phyloP scores from a whole-genome alignment of 371 early-diverging fungal genomes.

The Coemansia sp. region DNA sequence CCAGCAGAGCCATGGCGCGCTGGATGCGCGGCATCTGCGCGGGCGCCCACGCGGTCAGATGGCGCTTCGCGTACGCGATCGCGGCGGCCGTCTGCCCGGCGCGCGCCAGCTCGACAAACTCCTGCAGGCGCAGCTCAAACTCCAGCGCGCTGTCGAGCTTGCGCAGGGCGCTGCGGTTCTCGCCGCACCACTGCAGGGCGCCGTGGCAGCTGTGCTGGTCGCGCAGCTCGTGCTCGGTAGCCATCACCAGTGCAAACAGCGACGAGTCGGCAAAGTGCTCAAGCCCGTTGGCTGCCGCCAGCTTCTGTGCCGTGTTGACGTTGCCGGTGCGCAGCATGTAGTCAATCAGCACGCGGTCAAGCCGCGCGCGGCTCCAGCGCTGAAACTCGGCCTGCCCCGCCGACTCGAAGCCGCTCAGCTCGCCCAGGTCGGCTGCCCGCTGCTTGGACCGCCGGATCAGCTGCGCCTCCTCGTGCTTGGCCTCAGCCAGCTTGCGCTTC shows the following conservation, averaged over 20 bases:
- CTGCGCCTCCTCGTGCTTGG: conserved; percentile 69
- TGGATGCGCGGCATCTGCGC: conserved; percentile 70
- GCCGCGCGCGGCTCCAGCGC: conserved; percentile 77
- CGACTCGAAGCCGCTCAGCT: conserved; percentile 54
- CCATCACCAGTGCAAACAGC: conserved; percentile 76
- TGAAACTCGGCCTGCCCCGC: conserved; percentile 63
- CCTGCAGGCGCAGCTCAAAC: conserved; percentile 90
- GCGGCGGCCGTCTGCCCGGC: conserved; percentile 66
- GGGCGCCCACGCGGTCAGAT: conserved; percentile 72
- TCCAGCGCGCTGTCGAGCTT: conserved; percentile 91
- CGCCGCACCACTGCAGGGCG: conserved; percentile 89
- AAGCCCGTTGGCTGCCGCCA: conserved; percentile 59
- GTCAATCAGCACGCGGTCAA: conserved; percentile 88
- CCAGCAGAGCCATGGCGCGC: conserved; percentile 85
- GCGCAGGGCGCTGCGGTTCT: conserved; percentile 80
- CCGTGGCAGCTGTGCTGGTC: conserved; percentile 74
- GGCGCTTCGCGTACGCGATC: conserved; percentile 79
- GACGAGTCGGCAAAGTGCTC: conserved; percentile 89
- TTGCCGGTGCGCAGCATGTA: conserved; percentile 88
- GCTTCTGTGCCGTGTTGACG: conserved; percentile 67
- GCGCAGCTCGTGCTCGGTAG: conserved; percentile 74
- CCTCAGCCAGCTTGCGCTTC: conserved; percentile 78
- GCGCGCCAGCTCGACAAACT: conserved; percentile 84
- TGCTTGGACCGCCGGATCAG: conserved; percentile 65
- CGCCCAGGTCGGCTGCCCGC: conserved; percentile 74